Evolutionary conservation across 768 basidiomycete species (phyloP).

Genomic region (Auricularia sp.): DNA sequence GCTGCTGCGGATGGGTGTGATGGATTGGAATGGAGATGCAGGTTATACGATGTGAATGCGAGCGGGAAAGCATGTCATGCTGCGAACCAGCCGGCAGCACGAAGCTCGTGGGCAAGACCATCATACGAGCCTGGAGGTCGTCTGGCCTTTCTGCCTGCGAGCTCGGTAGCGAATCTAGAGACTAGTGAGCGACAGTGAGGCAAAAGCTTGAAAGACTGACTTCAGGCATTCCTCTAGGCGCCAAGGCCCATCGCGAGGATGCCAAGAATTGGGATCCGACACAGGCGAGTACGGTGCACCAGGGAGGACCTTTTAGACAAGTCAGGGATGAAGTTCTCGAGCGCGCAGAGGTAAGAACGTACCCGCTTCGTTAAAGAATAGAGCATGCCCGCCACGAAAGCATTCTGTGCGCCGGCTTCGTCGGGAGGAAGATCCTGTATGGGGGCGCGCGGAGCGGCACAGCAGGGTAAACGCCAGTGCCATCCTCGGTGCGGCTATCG

Average conservation of each 20-base stretch:
- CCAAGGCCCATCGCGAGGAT: conserved; percentile 42
- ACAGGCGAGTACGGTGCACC: conserved; percentile 69
- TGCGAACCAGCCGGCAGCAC: conserved; percentile 63
- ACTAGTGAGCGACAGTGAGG: not conserved
- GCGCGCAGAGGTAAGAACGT: not conserved
- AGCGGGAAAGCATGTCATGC: not conserved
- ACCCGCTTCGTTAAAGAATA: conserved; percentile 65
- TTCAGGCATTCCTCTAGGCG: conserved; percentile 73
- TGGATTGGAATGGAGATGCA: too few relatives aligned
- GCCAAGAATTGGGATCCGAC: conserved; percentile 12
- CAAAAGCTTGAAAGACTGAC: conserved; percentile 26
- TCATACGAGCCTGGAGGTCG: conserved; percentile 41
- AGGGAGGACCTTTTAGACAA: conserved; percentile 31
- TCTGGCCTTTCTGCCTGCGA: conserved; percentile 66
- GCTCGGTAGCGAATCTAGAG: conserved; percentile 70
- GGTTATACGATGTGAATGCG: too few relatives aligned
- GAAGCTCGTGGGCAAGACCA: conserved; percentile 67
- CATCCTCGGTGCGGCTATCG: conserved; percentile 51
- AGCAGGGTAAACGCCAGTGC: conserved; percentile 23
- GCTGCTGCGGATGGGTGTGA: too few relatives aligned
- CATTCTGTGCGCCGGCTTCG: conserved; percentile 71
- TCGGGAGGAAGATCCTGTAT: conserved; percentile 39
- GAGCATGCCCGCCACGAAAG: conserved; percentile 83
- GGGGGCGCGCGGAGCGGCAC: conserved; percentile 14
- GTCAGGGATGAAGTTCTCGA: not conserved